These are phyloP conservation scores for Halophytophthora polymorphica DNA, from an alignment of 352 stramenopile species.

Conservation along the genomic window DNA sequence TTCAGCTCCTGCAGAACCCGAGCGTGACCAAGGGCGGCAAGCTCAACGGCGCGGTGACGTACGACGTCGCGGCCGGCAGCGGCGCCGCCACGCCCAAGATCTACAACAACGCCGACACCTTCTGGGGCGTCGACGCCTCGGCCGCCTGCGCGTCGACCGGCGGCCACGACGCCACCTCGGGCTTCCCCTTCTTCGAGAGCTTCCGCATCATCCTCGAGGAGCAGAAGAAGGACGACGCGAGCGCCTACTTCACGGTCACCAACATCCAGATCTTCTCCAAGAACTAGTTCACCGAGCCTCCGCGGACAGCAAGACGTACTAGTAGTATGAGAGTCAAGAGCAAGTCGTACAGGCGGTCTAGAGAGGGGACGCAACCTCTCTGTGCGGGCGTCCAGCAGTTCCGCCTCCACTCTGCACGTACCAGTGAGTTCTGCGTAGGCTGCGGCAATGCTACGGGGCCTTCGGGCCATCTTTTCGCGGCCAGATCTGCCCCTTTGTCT, in stretches of 20 bases:
- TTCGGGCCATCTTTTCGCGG: not conserved
- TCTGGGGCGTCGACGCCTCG: conserved; percentile 55
- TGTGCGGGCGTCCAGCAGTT: too few relatives aligned
- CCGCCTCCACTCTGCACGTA: too few relatives aligned
- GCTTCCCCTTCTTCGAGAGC: conserved; percentile 77
- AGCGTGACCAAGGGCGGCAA: conserved; percentile 58
- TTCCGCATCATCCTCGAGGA: conserved; percentile 75
- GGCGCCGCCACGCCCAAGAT: conserved; percentile 59
- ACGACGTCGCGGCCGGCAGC: conserved; percentile 47
- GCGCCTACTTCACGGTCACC: conserved; percentile 66
- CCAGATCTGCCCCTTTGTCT: too few relatives aligned
- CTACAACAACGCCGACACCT: conserved; percentile 73
- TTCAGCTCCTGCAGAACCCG: conserved; percentile 73
- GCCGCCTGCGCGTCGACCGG: conserved; percentile 36
- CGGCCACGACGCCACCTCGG: conserved; percentile 59
- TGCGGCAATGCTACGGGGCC: not conserved
- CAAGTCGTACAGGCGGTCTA: too few relatives aligned
- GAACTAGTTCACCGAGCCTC: conserved; percentile 32
- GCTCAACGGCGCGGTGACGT: conserved; percentile 50
- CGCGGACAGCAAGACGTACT: not conserved
- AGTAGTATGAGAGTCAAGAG: too few relatives aligned
- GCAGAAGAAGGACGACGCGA: conserved; percentile 70
- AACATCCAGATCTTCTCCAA: conserved; percentile 75
- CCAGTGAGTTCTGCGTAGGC: too few relatives aligned
- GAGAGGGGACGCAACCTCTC: too few relatives aligned